These are phyloP conservation scores for Wallacemonas sp. DNA, from an alignment of 208 protist genomes.

Conservation along the genomic window DNA sequence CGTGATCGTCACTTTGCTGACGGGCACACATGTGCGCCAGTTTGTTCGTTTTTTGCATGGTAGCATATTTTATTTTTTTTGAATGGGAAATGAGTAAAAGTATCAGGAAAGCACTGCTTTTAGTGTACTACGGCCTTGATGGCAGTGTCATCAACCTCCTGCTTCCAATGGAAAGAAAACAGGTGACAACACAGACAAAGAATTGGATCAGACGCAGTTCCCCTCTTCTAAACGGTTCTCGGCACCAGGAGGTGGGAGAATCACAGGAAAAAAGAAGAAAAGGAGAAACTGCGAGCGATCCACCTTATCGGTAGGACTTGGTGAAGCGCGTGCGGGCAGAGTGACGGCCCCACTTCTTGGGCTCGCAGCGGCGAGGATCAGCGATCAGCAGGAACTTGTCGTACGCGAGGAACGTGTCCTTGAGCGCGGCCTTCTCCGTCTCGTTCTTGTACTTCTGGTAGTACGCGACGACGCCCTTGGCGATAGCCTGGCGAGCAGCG, in stretches of 20 bases:
- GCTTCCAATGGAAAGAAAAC: too few relatives aligned
- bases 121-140: neutral
- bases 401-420: constrained; percentile 96
- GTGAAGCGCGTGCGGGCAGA: constrained; percentile 99
- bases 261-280: constrained; percentile 17
- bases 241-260: neutral
- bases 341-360: constrained; percentile 99
- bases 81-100: constrained; percentile 16
- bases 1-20: too few relatives aligned
- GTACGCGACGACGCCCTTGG: constrained; percentile 99
- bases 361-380: constrained; percentile 99
- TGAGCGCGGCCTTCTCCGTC: constrained; percentile 98
- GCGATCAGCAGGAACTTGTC: constrained; percentile 99
- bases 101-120: constrained; percentile 15
- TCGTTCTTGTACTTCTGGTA: constrained; percentile 99
- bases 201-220: neutral
- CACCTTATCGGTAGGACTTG: constrained; percentile 99
- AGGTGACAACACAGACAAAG: neutral
- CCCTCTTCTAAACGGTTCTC: neutral
- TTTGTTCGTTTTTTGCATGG: constrained; percentile 1
- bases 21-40: too few relatives aligned
- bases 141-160: too few relatives aligned
- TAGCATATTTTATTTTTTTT: constrained; percentile 18
- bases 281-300: constrained; percentile 11
- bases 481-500: constrained; percentile 99